These are phyloP conservation scores for Chlorokybus atmophyticus DNA, from an alignment of 139 green algal species.

Conservation along the genomic window DNA sequence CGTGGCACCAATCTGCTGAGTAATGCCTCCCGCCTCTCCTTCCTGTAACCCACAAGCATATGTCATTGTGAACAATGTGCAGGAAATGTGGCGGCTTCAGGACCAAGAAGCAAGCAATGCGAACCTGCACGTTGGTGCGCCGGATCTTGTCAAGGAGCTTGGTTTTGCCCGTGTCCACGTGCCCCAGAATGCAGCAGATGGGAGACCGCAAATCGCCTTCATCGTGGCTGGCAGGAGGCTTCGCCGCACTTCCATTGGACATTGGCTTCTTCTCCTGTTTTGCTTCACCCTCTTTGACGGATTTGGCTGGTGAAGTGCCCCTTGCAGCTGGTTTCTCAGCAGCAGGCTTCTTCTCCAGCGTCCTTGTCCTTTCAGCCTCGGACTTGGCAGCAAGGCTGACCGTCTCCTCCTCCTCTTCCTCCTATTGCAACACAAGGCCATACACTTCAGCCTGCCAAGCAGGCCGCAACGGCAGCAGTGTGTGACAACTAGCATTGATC, in stretches of 20 bases:
- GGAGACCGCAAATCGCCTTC: slow-evolving; percentile 74
- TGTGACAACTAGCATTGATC: no score
- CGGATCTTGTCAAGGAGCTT: slow-evolving; percentile 98
- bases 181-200: slow-evolving; percentile 98
- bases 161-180: slow-evolving; percentile 98
- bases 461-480: no score
- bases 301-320: not conserved
- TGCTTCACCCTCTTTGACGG: not conserved
- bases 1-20: slow-evolving; percentile 97
- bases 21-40: slow-evolving; percentile 95
- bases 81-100: no score
- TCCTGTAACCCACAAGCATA: slow-evolving; percentile 50
- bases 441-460: no score
- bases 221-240: slow-evolving; percentile 14
- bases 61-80: not conserved
- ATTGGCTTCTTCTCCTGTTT: not conserved
- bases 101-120: no score
- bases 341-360: no score
- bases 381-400: not conserved
- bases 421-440: slow-evolving; percentile 5
- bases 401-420: slow-evolving; percentile 8
- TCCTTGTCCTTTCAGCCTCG: no score
- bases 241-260: not conserved
- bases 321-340: no score
- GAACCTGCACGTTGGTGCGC: slow-evolving; percentile 77